Conservation (phyloP, 1,139 yeast species). For the Pichia sp. region DNA sequence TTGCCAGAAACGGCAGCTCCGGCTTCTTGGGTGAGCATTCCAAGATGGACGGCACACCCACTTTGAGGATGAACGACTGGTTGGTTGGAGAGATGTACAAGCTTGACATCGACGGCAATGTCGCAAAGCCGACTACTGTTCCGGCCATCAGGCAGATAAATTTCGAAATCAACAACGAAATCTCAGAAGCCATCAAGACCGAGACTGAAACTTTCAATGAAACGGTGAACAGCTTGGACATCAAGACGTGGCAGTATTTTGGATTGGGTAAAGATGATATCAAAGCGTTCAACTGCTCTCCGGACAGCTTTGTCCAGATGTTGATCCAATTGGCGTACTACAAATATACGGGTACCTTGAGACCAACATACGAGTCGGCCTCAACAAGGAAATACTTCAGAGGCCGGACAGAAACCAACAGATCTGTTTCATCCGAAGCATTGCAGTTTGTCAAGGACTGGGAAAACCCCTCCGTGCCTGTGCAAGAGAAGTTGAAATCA, state of each 20-base stretch:
- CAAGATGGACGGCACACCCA: slow-evolving; percentile 97
- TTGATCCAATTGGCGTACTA: slow-evolving; percentile 72
- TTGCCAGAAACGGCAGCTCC: slow-evolving; percentile 78
- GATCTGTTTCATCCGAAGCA: slow-evolving; percentile 78
- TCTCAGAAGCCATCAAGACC: slow-evolving; percentile 47
- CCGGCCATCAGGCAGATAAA: slow-evolving; percentile 32
- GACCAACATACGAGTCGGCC: slow-evolving; percentile 96
- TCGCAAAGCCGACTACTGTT: not conserved
- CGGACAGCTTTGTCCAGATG: slow-evolving; percentile 76
- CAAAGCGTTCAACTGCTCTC: slow-evolving; percentile 65
- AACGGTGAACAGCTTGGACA: slow-evolving; percentile 51
- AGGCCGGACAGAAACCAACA: slow-evolving; percentile 96
- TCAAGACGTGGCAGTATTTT: slow-evolving; percentile 64
- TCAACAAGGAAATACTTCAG: slow-evolving; percentile 84
- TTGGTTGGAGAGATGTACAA: slow-evolving; percentile 45
- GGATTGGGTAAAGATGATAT: slow-evolving; percentile 71
- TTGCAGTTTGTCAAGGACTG: slow-evolving; percentile 71
- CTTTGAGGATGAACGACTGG: slow-evolving; percentile 80
- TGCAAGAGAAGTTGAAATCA: slow-evolving; percentile 58
- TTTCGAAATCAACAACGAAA: slow-evolving; percentile 50
- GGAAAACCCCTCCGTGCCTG: slow-evolving; percentile 54
- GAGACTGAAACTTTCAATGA: slow-evolving; percentile 49
- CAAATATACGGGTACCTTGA: slow-evolving; percentile 72
- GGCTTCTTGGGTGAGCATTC: slow-evolving; percentile 97
- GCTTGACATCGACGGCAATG: slow-evolving; percentile 27